Conservation (phyloP, 768 basidiomycete species). For the Suillus variegatus region DNA sequence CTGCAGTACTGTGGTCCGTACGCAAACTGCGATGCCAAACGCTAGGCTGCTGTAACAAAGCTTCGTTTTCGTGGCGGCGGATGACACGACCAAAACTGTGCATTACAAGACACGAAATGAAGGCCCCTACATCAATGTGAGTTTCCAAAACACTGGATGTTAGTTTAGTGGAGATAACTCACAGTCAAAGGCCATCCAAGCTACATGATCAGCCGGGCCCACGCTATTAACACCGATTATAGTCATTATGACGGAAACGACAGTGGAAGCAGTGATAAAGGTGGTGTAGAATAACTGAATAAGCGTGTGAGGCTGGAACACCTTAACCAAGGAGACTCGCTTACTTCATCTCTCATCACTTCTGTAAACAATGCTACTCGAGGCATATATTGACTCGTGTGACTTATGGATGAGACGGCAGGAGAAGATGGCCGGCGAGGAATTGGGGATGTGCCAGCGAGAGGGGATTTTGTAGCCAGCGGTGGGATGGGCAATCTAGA, state of each 20-base stretch:
- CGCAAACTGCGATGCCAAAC: constrained; percentile 40
- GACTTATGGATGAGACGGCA: constrained; percentile 38
- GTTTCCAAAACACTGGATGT: constrained; percentile 13
- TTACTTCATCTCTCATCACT: constrained; percentile 65
- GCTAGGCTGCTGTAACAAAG: constrained; percentile 49
- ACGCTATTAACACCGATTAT: constrained; percentile 51
- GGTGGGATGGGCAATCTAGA: constrained; percentile 4
- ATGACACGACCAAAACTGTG: constrained; percentile 63
- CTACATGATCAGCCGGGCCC: constrained; percentile 44
- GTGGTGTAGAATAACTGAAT: constrained; percentile 55
- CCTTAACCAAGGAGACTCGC: constrained; percentile 14
- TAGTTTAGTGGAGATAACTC: constrained; percentile 19
- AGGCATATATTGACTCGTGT: constrained; percentile 50
- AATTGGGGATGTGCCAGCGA: constrained; percentile 16
- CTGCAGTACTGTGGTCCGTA: constrained; percentile 21
- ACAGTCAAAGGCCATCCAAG: constrained; percentile 62
- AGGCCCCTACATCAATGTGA: constrained; percentile 42
- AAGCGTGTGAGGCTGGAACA: background rate
- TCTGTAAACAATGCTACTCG: constrained; percentile 53
- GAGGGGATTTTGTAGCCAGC: constrained; percentile 10
- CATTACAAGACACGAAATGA: constrained; percentile 58
- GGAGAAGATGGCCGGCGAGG: constrained; percentile 21
- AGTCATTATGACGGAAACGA: constrained; percentile 49
- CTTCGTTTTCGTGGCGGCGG: constrained; percentile 60
- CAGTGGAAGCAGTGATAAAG: constrained; percentile 49